Conservation (phyloP, 129 eudicot species). For the Logfia minima region DNA sequence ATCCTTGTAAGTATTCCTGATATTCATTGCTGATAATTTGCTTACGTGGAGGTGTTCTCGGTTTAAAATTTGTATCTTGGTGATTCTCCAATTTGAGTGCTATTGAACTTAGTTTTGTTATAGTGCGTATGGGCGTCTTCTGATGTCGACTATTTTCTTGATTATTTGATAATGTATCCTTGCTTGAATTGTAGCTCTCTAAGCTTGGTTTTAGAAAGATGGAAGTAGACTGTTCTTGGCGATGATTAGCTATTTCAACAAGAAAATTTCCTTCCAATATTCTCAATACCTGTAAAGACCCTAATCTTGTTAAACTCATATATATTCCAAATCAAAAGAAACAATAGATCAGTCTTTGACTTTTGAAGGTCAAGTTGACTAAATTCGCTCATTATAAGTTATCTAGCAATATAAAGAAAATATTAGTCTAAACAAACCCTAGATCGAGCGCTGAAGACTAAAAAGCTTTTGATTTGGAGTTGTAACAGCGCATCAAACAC, state of each 20-base stretch:
- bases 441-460: background rate
- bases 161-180: conserved; percentile 5
- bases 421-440: background rate
- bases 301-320: background rate
- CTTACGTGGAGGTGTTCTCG: conserved; percentile 23
- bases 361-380: conserved; percentile 1
- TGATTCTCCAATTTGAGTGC: conserved; percentile 31
- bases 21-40: conserved; percentile 13
- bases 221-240: conserved; percentile 30
- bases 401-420: background rate
- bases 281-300: conserved; percentile 38
- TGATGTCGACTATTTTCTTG: conserved; percentile 22
- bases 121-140: conserved; percentile 7
- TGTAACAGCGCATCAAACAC: background rate
- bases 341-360: background rate
- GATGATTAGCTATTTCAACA: conserved; percentile 21
- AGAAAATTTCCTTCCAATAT: conserved; percentile 38
- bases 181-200: conserved; percentile 25
- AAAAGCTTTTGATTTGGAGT: background rate
- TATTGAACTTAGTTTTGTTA: conserved; percentile 29
- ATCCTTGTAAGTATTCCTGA: conserved; percentile 41
- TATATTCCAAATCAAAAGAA: background rate
- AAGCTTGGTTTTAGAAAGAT: conserved; percentile 23
- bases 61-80: conserved; percentile 21
- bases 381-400: background rate